Percentiles rank a stretch among this genome's conserved stretches.
Conservation (phyloP, 148 eudicot species). For the Rhododendron griersonianum region DNA sequence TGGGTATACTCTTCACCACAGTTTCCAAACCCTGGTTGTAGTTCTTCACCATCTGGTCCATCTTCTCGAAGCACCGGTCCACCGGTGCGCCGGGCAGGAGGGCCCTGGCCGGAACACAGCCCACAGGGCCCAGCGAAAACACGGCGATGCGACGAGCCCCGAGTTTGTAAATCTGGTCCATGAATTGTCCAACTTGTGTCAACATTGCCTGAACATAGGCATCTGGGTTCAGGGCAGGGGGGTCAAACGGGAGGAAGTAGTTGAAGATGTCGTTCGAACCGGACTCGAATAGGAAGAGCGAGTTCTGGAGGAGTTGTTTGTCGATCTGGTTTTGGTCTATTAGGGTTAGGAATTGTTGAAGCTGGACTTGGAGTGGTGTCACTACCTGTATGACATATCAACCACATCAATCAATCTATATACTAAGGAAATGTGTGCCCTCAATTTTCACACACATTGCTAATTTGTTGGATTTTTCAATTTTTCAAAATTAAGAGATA, state of each 20-base stretch:
- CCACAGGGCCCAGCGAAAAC: slow-evolving; percentile 48
- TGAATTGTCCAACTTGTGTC: slow-evolving; percentile 17
- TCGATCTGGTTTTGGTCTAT: slow-evolving; percentile 26
- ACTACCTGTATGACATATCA: slow-evolving; percentile 20
- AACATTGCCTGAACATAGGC: slow-evolving; percentile 41
- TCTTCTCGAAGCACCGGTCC: slow-evolving; percentile 39
- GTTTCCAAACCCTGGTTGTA: slow-evolving; percentile 41
- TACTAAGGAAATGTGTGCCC: no score
- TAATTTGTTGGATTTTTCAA: no score
- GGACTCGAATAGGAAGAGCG: slow-evolving; percentile 45
- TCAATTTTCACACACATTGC: no score
- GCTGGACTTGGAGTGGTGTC: slow-evolving; percentile 37
- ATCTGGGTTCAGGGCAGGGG: slow-evolving; percentile 23
- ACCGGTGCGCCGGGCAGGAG: slow-evolving; percentile 43
- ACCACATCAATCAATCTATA: no score
- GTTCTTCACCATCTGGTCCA: slow-evolving; percentile 45
- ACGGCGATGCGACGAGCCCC: slow-evolving; percentile 49
- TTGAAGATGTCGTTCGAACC: slow-evolving; percentile 58
- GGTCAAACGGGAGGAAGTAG: slow-evolving; percentile 32
- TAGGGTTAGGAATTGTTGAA: slow-evolving; percentile 35
- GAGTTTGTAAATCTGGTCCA: slow-evolving; percentile 25
- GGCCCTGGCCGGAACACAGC: slow-evolving; percentile 55
- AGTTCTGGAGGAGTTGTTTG: slow-evolving; percentile 21
- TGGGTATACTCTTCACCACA: slow-evolving; percentile 21
- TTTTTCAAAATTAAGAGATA: no score